Percentiles rank a stretch among this genome's conserved stretches.
Conservation (phyloP, 768 basidiomycete species). For the Termitomyces sp. region DNA sequence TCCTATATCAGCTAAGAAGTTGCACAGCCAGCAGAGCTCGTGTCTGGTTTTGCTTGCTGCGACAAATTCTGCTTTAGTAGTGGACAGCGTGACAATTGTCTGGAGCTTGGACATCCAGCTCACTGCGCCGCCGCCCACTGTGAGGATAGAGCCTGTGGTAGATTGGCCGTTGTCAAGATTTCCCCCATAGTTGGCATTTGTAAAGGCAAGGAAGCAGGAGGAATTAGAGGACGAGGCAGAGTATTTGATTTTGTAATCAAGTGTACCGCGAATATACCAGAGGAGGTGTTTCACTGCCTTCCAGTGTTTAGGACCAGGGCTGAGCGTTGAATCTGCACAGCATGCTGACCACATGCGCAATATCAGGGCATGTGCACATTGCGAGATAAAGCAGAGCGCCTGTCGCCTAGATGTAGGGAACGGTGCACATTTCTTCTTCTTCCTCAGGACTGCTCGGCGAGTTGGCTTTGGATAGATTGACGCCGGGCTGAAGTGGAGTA, state of each 20-base stretch:
- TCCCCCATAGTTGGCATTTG: slow-evolving; percentile 29
- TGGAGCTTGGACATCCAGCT: background rate
- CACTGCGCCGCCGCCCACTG: slow-evolving; percentile 17
- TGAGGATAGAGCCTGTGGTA: slow-evolving; percentile 26
- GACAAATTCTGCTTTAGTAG: slow-evolving; percentile 34
- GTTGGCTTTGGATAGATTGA: background rate
- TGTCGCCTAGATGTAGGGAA: slow-evolving; percentile 8
- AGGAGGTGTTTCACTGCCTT: slow-evolving; percentile 8
- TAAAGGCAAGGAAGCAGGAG: slow-evolving; percentile 16
- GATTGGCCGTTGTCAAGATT: slow-evolving; percentile 24
- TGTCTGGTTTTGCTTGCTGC: slow-evolving; percentile 25
- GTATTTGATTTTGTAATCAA: slow-evolving; percentile 14
- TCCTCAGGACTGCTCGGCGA: background rate
- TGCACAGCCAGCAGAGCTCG: slow-evolving; percentile 24
- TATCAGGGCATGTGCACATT: slow-evolving; percentile 7
- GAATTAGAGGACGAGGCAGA: background rate
- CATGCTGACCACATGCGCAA: background rate
- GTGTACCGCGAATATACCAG: slow-evolving; percentile 8
- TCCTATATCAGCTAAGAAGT: slow-evolving; percentile 23
- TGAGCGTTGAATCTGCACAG: slow-evolving; percentile 1
- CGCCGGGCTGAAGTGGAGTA: slow-evolving; percentile 5
- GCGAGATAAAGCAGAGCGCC: slow-evolving; percentile 8
- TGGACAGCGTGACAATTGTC: slow-evolving; percentile 28
- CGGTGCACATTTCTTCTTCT: background rate
- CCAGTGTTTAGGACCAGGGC: slow-evolving; percentile 7